A percentile compares a stretch with the other conserved stretches of the same genome.
Conservation (phyloP, 257 asterid genomes). For the Plectranthus barbatus region DNA sequence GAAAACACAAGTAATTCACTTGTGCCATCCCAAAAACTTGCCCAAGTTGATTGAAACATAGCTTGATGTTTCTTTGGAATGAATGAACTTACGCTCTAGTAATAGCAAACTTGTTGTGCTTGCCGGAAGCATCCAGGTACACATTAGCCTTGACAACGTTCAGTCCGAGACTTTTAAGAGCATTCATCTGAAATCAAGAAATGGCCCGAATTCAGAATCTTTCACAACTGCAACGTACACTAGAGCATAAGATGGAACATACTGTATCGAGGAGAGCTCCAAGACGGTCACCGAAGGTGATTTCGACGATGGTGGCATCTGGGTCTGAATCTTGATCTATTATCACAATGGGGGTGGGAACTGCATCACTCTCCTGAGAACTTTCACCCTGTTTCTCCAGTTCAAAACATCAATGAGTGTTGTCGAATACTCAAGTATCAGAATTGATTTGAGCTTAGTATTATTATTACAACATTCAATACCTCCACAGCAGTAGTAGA, state of each 20-base stretch:
- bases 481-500: conserved; percentile 68
- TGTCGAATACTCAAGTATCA: not conserved
- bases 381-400: conserved; percentile 50
- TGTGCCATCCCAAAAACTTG: not conserved
- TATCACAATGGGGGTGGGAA: conserved; percentile 71
- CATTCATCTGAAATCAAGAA: conserved; percentile 60
- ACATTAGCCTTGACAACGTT: conserved; percentile 92
- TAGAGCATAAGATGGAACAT: no score
- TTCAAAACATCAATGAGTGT: conserved; percentile 13
- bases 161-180: conserved; percentile 76
- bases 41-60: no score
- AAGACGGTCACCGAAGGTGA: conserved; percentile 94
- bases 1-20: not conserved
- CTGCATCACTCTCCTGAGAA: conserved; percentile 40
- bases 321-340: conserved; percentile 90
- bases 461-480: conserved; percentile 13
- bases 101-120: conserved; percentile 84
- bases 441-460: not conserved
- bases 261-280: conserved; percentile 96
- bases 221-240: no score
- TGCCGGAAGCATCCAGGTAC: conserved; percentile 89
- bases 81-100: conserved; percentile 63
- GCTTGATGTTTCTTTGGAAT: no score
- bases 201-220: no score
- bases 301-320: conserved; percentile 81